Percentiles rank a stretch among this genome's conserved stretches.
Conservation (phyloP, 768 basidiomycete genomes). For the Trametes elegans region DNA sequence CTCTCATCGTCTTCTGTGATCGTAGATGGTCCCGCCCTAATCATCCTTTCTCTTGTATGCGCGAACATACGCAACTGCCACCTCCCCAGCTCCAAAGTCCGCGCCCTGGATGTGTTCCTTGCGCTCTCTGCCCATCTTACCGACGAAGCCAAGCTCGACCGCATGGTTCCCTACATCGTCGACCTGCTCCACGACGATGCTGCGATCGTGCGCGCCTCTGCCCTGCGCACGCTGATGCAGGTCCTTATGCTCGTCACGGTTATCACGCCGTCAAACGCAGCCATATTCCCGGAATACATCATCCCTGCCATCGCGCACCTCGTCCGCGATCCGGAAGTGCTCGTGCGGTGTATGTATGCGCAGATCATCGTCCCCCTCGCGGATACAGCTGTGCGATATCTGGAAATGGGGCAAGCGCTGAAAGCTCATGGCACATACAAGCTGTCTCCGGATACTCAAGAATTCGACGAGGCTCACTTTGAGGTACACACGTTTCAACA, state of each 20-base stretch:
- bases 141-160: conserved; percentile 93
- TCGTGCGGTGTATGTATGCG: conserved; percentile 78
- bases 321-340: conserved; percentile 79
- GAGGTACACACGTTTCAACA: conserved; percentile 49
- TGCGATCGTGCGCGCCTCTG: conserved; percentile 76
- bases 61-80: conserved; percentile 87
- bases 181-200: conserved; percentile 86
- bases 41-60: conserved; percentile 83
- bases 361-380: conserved; percentile 84
- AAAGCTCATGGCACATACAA: conserved; percentile 79
- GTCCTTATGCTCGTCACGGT: conserved; percentile 66
- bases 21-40: conserved; percentile 83
- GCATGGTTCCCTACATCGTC: conserved; percentile 89
- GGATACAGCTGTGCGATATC: conserved; percentile 79
- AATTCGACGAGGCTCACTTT: conserved; percentile 75
- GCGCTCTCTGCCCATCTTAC: conserved; percentile 79
- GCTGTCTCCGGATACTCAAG: conserved; percentile 59
- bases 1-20: no score
- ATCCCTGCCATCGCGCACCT: conserved; percentile 87
- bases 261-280: conserved; percentile 58
- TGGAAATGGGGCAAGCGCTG: conserved; percentile 92
- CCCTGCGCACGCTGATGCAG: conserved; percentile 77
- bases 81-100: conserved; percentile 82
- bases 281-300: conserved; percentile 94
- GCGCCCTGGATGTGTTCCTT: conserved; percentile 82